Conservation (phyloP, 2,329 filamentous ascomycete species). For the Lasiodiplodia hormozganensis region DNA sequence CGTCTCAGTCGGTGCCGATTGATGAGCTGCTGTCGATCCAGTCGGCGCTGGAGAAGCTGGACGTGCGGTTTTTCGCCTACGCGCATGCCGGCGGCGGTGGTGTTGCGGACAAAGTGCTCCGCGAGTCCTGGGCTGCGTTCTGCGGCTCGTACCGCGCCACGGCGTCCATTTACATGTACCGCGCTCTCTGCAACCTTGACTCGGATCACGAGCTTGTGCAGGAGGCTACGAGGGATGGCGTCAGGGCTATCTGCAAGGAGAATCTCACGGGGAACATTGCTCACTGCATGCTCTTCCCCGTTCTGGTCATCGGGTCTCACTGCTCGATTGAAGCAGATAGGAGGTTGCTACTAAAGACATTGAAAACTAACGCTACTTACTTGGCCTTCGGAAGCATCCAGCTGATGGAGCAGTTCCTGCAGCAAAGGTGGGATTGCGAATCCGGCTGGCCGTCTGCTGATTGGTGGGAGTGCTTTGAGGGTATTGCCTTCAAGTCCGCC, state of each 20-base stretch:
- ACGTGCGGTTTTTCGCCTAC: neutral
- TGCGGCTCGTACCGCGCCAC: neutral
- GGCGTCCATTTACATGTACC: constrained; percentile 3
- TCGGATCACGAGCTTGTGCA: neutral
- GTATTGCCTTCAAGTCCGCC: neutral
- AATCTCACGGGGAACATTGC: neutral
- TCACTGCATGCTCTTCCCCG: constrained; percentile 12
- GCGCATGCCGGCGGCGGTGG: too few species aligned
- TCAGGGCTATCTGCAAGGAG: neutral
- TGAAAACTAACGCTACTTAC: neutral
- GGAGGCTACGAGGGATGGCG: neutral
- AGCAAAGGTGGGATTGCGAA: neutral
- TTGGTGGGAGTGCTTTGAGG: neutral
- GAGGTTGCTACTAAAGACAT: neutral
- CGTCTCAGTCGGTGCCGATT: neutral
- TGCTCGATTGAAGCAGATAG: neutral
- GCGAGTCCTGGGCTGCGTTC: neutral
- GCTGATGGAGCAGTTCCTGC: neutral
- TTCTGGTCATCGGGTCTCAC: neutral
- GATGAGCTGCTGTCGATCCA: constrained; percentile 4
- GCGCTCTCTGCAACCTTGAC: neutral
- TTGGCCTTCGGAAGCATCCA: constrained; percentile 3
- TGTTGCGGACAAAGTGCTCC: too few species aligned
- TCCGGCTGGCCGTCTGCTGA: too few species aligned
- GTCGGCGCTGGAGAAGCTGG: neutral